phyloP scores from a whole-genome alignment of 2,329 filamentous ascomycete genomes.

The Sporothrix sp. region DNA sequence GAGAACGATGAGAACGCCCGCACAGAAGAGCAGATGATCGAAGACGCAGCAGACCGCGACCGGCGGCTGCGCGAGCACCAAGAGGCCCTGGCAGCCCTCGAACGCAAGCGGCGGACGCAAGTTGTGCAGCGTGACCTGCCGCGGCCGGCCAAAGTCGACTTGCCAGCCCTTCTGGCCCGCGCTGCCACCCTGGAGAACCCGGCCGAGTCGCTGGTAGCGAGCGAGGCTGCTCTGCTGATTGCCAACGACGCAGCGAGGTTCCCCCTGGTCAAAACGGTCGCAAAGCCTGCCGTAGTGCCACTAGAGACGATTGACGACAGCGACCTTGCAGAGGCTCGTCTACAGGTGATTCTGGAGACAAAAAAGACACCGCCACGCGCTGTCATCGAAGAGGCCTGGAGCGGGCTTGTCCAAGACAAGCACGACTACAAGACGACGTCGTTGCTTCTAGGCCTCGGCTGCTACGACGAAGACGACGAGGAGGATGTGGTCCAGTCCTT shows the following conservation, averaged over 20 bases:
- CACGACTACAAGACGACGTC: constrained; percentile 31
- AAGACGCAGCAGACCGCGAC: constrained; percentile 63
- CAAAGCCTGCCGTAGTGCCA: constrained; percentile 45
- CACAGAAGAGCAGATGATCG: constrained; percentile 42
- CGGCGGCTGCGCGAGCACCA: constrained; percentile 63
- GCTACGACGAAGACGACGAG: constrained; percentile 67
- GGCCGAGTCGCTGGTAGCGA: constrained; percentile 59
- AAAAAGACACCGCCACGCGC: constrained; percentile 41
- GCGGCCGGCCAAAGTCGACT: constrained; percentile 62
- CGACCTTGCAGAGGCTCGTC: constrained; percentile 62
- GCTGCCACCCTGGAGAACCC: constrained; percentile 53
- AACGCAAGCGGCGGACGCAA: constrained; percentile 76
- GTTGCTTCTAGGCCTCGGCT: constrained; percentile 68
- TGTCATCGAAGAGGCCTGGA: constrained; percentile 45
- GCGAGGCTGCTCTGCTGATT: constrained; percentile 70
- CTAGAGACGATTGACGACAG: constrained; percentile 61
- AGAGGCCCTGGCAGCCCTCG: constrained; percentile 57
- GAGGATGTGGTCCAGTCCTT: constrained; percentile 44
- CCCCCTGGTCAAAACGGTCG: constrained; percentile 53
- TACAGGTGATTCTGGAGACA: constrained; percentile 65
- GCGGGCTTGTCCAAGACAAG: constrained; percentile 21
- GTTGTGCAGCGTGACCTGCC: constrained; percentile 83
- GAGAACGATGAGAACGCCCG: constrained; percentile 52
- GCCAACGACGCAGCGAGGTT: constrained; percentile 71
- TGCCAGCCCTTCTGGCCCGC: constrained; percentile 55